Conservation (phyloP, 2,329 filamentous ascomycete genomes). For the Fusarium floridanum region DNA sequence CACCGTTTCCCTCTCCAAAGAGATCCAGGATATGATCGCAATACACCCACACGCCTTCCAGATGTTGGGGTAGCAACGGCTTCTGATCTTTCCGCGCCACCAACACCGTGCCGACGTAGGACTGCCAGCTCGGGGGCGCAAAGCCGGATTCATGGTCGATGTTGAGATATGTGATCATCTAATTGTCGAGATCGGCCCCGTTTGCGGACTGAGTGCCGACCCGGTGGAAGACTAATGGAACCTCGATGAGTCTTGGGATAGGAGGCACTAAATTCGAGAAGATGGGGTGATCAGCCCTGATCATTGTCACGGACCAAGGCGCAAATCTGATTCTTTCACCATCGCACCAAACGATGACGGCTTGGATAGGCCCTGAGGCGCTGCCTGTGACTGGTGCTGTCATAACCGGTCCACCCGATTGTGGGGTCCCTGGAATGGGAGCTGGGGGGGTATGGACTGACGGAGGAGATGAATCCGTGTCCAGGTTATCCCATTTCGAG, state of each 20-base stretch:
- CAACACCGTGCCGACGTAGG: constrained; percentile 13
- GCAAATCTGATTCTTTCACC: not conserved
- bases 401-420: not conserved
- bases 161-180: constrained; percentile 19
- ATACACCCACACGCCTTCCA: constrained; percentile 1
- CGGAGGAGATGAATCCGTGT: not conserved
- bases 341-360: constrained; percentile 5
- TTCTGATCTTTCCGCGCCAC: constrained; percentile 24
- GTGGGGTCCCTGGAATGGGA: not conserved
- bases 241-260: constrained; percentile 3
- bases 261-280: constrained; percentile 8
- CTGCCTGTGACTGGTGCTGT: not conserved
- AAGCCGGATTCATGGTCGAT: constrained; percentile 14
- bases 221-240: constrained; percentile 14
- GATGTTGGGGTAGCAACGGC: constrained; percentile 14
- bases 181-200: constrained; percentile 19
- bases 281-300: constrained; percentile 5
- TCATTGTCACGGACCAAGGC: constrained; percentile 5
- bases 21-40: not conserved
- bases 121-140: constrained; percentile 15
- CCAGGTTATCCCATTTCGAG: constrained; percentile 1
- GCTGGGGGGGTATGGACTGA: not conserved
- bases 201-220: constrained; percentile 15
- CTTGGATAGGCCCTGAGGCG: not conserved
- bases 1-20: constrained; percentile 2